Conservation (phyloP, 345 rosid genomes). For the Microthlaspi erraticum region DNA sequence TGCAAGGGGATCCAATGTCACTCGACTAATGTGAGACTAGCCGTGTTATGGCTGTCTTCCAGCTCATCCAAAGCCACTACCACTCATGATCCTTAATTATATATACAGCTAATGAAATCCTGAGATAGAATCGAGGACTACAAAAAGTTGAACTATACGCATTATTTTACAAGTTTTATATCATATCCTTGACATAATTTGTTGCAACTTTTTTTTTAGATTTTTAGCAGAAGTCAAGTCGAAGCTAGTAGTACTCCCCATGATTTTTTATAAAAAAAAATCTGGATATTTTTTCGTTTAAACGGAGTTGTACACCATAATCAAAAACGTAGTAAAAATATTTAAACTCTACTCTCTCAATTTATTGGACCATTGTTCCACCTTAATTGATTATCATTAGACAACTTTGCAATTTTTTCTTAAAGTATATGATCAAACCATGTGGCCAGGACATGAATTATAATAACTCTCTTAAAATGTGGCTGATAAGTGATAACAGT, state of each 20-base stretch:
- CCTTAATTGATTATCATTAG: not conserved
- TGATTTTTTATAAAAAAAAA: too few species aligned
- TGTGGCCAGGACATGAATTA: not conserved
- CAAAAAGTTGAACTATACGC: not conserved
- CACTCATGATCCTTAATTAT: constrained; percentile 34
- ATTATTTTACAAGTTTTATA: not conserved
- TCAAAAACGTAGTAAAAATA: not conserved
- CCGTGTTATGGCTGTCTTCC: constrained; percentile 34
- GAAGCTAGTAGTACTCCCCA: too few species aligned
- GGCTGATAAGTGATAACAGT: too few species aligned
- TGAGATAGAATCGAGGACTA: not conserved
- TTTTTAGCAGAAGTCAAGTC: too few species aligned
- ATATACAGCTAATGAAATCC: constrained; percentile 22
- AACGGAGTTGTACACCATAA: too few species aligned
- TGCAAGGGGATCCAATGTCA: constrained; percentile 25
- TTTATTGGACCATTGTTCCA: not conserved
- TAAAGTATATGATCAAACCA: not conserved
- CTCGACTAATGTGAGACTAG: constrained; percentile 1
- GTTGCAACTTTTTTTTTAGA: too few species aligned
- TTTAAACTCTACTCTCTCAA: not conserved
- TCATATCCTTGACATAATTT: not conserved
- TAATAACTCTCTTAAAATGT: too few species aligned
- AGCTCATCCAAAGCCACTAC: constrained; percentile 40
- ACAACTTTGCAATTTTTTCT: not conserved
- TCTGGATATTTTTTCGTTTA: too few species aligned